Evolutionary conservation across 768 basidiomycete genomes (phyloP).

Genomic region (Cystobasidium tubakii): DNA sequence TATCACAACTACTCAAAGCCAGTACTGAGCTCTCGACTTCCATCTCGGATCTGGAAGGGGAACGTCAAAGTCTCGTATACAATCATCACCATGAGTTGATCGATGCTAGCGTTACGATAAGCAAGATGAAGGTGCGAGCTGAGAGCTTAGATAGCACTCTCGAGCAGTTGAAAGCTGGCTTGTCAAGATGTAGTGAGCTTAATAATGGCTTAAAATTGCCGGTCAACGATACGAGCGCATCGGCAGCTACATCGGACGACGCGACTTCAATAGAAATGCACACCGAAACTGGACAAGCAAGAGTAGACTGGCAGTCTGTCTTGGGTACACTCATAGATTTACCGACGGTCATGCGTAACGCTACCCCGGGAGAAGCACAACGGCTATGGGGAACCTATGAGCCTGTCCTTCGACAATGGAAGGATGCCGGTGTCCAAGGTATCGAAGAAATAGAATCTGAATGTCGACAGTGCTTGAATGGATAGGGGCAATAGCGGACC

Average conservation of each 20-base stretch:
- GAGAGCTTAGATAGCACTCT: constrained; percentile 78
- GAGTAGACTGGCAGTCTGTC: constrained; percentile 8
- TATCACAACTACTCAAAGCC: constrained; percentile 58
- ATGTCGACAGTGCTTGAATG: constrained; percentile 41
- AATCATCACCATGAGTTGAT: constrained; percentile 94
- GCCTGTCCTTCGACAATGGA: constrained; percentile 42
- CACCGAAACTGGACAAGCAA: neutral
- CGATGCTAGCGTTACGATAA: constrained; percentile 85
- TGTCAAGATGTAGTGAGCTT: constrained; percentile 44
- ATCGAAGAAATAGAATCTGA: constrained; percentile 42
- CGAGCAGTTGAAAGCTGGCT: constrained; percentile 57
- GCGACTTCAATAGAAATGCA: neutral
- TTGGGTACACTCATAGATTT: constrained; percentile 19
- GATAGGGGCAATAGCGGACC: neutral
- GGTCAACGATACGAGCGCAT: constrained; percentile 35
- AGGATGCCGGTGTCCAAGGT: constrained; percentile 43
- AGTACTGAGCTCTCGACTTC: constrained; percentile 79
- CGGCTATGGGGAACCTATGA: constrained; percentile 44
- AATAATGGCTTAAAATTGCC: constrained; percentile 35
- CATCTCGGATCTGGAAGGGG: constrained; percentile 77
- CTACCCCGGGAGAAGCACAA: constrained; percentile 21
- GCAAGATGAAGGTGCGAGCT: constrained; percentile 82
- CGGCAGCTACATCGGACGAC: constrained; percentile 38
- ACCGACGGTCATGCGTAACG: constrained; percentile 16
- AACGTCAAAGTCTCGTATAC: constrained; percentile 84